Conservation (phyloP, 75 land plant species). For the Sequoiadendron giganteum region DNA sequence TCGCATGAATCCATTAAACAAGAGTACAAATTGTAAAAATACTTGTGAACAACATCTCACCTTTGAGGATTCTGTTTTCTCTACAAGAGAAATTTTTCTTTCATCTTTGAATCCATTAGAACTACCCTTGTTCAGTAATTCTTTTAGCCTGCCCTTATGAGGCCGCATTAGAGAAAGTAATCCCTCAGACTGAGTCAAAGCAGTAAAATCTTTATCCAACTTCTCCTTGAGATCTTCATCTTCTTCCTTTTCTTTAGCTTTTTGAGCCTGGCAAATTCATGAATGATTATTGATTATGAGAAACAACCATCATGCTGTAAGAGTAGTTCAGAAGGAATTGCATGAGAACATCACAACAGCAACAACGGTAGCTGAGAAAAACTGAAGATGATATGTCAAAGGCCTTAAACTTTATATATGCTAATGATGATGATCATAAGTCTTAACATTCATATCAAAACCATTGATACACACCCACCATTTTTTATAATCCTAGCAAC, state of each 20-base stretch:
- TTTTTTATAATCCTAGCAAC: not conserved
- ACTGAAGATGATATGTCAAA: not conserved
- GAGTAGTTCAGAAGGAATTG: not conserved
- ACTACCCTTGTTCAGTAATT: slow-evolving; percentile 41
- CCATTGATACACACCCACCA: not conserved
- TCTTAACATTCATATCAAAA: not conserved
- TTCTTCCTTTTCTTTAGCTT: slow-evolving; percentile 86
- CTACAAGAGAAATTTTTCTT: not conserved
- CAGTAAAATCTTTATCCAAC: slow-evolving; percentile 67
- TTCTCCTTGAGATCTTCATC: slow-evolving; percentile 68
- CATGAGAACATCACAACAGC: slow-evolving; percentile 3
- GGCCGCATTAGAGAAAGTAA: slow-evolving; percentile 60
- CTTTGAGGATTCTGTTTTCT: slow-evolving; percentile 16
- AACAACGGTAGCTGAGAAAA: not conserved
- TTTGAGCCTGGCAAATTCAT: slow-evolving; percentile 61
- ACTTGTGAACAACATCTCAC: slow-evolving; percentile 12
- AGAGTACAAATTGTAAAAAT: not conserved
- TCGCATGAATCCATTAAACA: not conserved
- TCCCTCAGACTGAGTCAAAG: slow-evolving; percentile 63
- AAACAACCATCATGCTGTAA: not conserved
- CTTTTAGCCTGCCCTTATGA: slow-evolving; percentile 47
- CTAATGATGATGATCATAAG: not conserved
- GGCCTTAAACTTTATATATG: not conserved
- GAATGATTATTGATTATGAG: slow-evolving; percentile 2
- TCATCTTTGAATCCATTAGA: slow-evolving; percentile 16